Evolutionary conservation across 768 basidiomycete genomes (phyloP), one percentile per base, ranked within the genome.

Genomic region (Paxillus involutus): DNA sequence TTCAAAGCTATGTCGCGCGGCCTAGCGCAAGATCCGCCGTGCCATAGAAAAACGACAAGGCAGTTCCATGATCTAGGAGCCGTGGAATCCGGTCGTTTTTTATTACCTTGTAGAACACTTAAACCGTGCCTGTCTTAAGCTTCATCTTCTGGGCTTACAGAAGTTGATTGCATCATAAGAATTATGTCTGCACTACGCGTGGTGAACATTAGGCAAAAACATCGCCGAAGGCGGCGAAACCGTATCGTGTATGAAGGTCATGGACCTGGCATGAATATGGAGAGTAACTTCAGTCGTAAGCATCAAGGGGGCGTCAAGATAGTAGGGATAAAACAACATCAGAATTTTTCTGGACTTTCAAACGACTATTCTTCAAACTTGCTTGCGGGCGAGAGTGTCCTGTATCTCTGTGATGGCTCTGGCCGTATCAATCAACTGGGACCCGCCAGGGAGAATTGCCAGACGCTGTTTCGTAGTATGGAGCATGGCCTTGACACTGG

Each of bases 391-490:
- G 59, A 93, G 78, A 59, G 77, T 81, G 17, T 91, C 89, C 70
- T 89, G 88, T 51, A 91, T 82, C 35, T 93, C 90, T 41, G 82
- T 73, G 57, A 93, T 83, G 48, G 79, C 80, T 61, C 88, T 81
- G 26, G 83, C 81, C 33, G 84, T 83, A 48, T 92, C 91, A 53
- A 84, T 73, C 49, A 83, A 77, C 30, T 81, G 80, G 39, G 86
- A 76, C 50, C 83, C 83, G 59, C 86, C 86, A 55, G 90, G 90
- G 60, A 91, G 80, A 60, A 91, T 86, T 12, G 82, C 78, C 33
- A 91, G 78, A 44, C 90, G 85, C 66, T 91, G 89, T 70, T 89
- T 90, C 53, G 88, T 90, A 47, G 84, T 84, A 63, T 87, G 85
- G 53, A 93, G 75, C 67, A 84, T 85, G 51, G 80, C 78, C 67